Base-by-base conservation (phyloP, 2,329 filamentous ascomycete species). In the Aspergillus niger region DNA sequence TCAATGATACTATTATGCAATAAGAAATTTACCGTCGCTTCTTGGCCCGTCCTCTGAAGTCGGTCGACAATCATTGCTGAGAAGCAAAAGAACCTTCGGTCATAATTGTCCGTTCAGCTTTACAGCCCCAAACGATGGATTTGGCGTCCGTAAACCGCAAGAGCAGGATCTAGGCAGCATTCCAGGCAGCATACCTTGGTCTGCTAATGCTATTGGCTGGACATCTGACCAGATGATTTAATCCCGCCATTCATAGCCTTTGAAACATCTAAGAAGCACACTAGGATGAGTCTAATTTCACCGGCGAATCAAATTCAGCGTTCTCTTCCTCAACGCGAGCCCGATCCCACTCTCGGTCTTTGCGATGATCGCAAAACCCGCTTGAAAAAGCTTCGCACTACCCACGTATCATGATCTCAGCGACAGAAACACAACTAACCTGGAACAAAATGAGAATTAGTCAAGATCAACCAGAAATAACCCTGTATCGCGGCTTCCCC, bases 401-500 rank as follows among this genome's bases (percentile, higher is more conserved):
- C 3, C 8, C 8, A 22, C 39, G 3, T 10, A 43, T 13, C 5
- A 13, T 36, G 10, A 44, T 22, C 4, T 6, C 17, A 6, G 10
- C 5, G 4, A 10, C 13, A 10, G 1, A 44, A 11, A 36, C 32
- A 13, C 32, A 15, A 13, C 32, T 36, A 5, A 36, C 2, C 22
- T 26, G 3, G 13, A 8, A 8, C n/a, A 43, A 1, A 13, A 36
- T 36, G 32, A 36, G 32, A 13, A 36, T 15, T n/a, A 43, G 2
- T 15, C 51, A 26, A 8, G 22, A 32, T 11, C 50, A 52, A 13
- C 24, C 43, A 5, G 53, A 64, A 51, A 26, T 70, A 7, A 82
- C 75, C 6, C 62, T 88, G 52, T 85, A 79, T 70, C 82, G 85
- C 43, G 85, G 85, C 50, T 82, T 77, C 60, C 73, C 75, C 32